A percentile compares a stretch with the other conserved stretches of the same genome.
Conservation (phyloP, 331 rosid genomes). For the Quercus tomentella region DNA sequence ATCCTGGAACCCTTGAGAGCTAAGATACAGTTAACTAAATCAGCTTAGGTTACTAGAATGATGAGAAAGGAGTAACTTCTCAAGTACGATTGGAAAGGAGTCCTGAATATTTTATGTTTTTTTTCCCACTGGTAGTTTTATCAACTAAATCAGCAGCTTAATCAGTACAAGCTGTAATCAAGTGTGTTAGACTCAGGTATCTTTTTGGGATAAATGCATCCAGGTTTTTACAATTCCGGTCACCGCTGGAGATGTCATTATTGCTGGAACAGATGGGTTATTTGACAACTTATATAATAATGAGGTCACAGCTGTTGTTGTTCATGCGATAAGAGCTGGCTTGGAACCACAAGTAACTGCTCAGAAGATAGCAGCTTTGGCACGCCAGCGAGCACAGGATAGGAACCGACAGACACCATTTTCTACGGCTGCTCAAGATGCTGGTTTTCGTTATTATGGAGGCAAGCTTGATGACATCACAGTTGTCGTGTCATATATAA, state of each 20-base stretch:
- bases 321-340: slow-evolving; percentile 54
- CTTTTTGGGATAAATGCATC: slow-evolving; percentile 6
- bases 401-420: slow-evolving; percentile 71
- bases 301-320: slow-evolving; percentile 63
- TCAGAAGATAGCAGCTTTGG: slow-evolving; percentile 83
- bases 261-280: slow-evolving; percentile 92
- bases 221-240: slow-evolving; percentile 68
- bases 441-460: slow-evolving; percentile 73
- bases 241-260: slow-evolving; percentile 61
- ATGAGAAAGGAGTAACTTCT: not conserved
- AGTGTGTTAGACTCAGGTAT: not conserved
- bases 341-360: slow-evolving; percentile 71
- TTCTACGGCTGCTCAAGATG: slow-evolving; percentile 78
- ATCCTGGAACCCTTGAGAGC: not conserved
- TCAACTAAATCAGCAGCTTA: not conserved
- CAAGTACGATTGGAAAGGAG: not conserved
- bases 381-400: slow-evolving; percentile 72
- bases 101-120: not conserved
- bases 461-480: slow-evolving; percentile 96
- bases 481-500: slow-evolving; percentile 70
- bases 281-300: slow-evolving; percentile 76
- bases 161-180: not conserved
- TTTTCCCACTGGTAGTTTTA: not conserved
- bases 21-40: not conserved
- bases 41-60: not conserved